Base-by-base conservation (phyloP, 441 rosid species). In the Breynia disticha region DNA sequence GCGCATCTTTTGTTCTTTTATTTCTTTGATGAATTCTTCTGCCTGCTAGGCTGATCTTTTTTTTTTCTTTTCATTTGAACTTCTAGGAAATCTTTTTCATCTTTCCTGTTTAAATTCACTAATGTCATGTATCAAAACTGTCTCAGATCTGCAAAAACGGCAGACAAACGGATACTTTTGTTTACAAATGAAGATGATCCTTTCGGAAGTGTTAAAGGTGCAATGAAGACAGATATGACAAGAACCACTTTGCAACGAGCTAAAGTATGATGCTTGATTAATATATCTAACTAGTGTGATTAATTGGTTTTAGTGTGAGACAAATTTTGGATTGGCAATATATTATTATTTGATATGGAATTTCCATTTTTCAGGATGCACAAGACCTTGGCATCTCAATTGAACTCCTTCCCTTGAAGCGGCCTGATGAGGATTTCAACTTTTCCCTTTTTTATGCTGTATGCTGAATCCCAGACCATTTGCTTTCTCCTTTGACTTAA, bases 221-320 rank as follows among this genome's bases (percentile, higher is more conserved):
- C 78, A 53, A 69, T 73, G 15, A 88, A 83, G 82, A 67, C 77
- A 35, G 98, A 93, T 69, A 83, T 86, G 98, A 84, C 74, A 4
- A 81, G 87, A 72, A 93, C 97, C 58, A 88, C 98, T n/a, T 62
- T 84, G 70, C 98, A 88, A 78, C 84, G 97, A 67, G 98, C 95
- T 61, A 93, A 86, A 76, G 98, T 86, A 76, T 13, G 46, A 6
- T 46, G 16, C 55, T 41, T 55, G 43, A 50, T 57, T 16, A 4
- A 45, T 16, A 21, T 50, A 49, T 56, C 46, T 46, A 22, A 47
- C 20, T 47, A 11, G 20, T 16, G 45, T 49, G 35, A 46, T 54
- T 39, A 12, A 46, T 21, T 50, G 21, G 20, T 54, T 5, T 50
- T 70, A 48, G 9, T 41, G 9, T 24, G 41, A 46, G 43, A 37